phyloP scores from a whole-genome alignment of 257 asterid species.

The Nicotiana paniculata region DNA sequence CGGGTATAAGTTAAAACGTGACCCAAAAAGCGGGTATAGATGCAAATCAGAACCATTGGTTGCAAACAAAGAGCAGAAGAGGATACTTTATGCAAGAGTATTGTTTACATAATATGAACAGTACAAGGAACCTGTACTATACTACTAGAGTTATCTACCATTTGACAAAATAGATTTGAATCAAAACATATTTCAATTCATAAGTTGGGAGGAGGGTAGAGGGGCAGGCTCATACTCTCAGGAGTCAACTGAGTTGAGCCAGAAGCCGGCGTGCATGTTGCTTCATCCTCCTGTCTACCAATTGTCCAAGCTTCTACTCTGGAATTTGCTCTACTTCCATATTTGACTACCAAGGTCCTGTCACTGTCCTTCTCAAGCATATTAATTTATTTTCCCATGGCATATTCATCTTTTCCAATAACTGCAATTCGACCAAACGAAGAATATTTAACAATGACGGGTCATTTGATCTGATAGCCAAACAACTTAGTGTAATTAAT shows the following conservation, averaged over 20 bases:
- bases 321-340: neutral
- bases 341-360: slow-evolving; percentile 36
- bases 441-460: neutral
- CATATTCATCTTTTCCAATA: slow-evolving; percentile 13
- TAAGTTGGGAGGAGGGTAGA: neutral
- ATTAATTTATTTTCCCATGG: slow-evolving; percentile 18
- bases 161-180: neutral
- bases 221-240: neutral
- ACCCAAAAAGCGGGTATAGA: too few relatives aligned
- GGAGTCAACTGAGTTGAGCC: neutral
- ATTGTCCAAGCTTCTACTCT: neutral
- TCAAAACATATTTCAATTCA: neutral
- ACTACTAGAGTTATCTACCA: neutral
- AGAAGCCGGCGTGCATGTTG: neutral
- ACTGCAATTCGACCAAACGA: slow-evolving; percentile 11
- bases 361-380: slow-evolving; percentile 33
- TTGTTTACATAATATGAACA: neutral
- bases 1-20: too few relatives aligned
- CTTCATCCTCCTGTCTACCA: slow-evolving; percentile 2
- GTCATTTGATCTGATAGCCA: neutral
- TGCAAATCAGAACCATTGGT: too few relatives aligned
- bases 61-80: neutral
- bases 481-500: neutral
- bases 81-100: neutral
- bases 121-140: neutral